Evolutionary conservation across 225 moss, liverwort and hornwort species (phyloP).

Genomic region (Pseudisothecium myosuroides): DNA sequence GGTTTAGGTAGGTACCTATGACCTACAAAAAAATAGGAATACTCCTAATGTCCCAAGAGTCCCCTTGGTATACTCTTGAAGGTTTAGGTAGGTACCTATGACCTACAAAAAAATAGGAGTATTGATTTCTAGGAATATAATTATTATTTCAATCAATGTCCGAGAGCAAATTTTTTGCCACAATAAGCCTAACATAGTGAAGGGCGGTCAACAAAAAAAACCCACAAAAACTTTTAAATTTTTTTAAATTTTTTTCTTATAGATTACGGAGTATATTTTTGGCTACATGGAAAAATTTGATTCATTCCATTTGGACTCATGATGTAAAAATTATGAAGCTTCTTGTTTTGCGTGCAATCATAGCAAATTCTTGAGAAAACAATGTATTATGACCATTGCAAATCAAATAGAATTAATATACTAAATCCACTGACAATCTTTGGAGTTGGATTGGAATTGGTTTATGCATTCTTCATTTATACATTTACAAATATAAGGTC

Average conservation of each 20-base stretch:
- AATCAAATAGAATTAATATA: neutral
- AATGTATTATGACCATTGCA: neutral
- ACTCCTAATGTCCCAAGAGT: too few relatives aligned
- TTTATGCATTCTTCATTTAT: neutral
- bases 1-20: fast-evolving
- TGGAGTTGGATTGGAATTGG: neutral
- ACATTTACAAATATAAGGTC: neutral
- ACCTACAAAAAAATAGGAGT: too few relatives aligned
- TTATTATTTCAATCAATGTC: neutral
- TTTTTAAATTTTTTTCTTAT: neutral
- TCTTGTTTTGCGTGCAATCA: too few relatives aligned
- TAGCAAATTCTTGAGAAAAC: neutral
- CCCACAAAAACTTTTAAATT: too few relatives aligned
- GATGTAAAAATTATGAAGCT: too few relatives aligned
- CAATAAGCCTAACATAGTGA: neutral
- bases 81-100: too few relatives aligned
- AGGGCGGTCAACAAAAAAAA: fast-evolving
- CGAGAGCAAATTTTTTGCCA: too few relatives aligned
- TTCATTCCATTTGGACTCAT: neutral
- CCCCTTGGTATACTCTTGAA: too few relatives aligned
- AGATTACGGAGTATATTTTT: neutral
- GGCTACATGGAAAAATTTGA: fast-evolving
- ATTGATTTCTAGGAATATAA: too few relatives aligned
- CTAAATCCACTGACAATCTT: neutral
- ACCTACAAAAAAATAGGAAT: too few relatives aligned